A percentile compares a stretch with the other conserved stretches of the same genome.
Conservation (phyloP, 306 rosid genomes). For the Sechiopsis laciniata region DNA sequence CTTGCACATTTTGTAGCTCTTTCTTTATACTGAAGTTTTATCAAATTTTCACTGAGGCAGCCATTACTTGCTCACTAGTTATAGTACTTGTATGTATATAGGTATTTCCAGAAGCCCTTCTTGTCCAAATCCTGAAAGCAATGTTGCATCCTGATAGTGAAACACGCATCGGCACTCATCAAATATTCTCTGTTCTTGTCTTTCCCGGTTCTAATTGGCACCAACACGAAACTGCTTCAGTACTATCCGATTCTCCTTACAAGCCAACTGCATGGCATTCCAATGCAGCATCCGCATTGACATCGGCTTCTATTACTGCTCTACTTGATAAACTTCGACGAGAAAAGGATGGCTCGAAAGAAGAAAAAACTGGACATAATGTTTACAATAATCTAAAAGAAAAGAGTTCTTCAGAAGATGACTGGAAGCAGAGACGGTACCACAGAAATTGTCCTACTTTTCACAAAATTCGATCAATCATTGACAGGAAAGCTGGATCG, state of each 20-base stretch:
- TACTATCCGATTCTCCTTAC: constrained; percentile 48
- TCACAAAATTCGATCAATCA: constrained; percentile 54
- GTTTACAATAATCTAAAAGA: constrained; percentile 44
- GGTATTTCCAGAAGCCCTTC: constrained; percentile 91
- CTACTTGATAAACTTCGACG: constrained; percentile 86
- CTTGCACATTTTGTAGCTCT: neutral
- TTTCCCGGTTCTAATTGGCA: constrained; percentile 57
- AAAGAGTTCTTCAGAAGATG: constrained; percentile 44
- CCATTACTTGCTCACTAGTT: neutral
- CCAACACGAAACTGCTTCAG: constrained; percentile 39
- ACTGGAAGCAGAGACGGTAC: constrained; percentile 55
- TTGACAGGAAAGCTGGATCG: constrained; percentile 58
- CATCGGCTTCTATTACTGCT: constrained; percentile 80
- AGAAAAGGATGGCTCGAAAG: constrained; percentile 44
- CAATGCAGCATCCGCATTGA: constrained; percentile 58
- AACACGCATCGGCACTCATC: constrained; percentile 89
- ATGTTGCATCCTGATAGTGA: constrained; percentile 82
- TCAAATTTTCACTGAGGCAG: neutral
- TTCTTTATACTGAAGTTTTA: neutral
- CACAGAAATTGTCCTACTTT: constrained; percentile 61
- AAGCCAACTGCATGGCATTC: constrained; percentile 55
- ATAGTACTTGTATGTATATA: constrained; percentile 21
- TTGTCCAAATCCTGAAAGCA: constrained; percentile 74
- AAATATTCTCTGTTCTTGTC: constrained; percentile 72
- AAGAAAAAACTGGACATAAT: too few species aligned